Evolutionary conservation across 139 green algal species (phyloP).

Genomic region (Tetradesmus obliquus): DNA sequence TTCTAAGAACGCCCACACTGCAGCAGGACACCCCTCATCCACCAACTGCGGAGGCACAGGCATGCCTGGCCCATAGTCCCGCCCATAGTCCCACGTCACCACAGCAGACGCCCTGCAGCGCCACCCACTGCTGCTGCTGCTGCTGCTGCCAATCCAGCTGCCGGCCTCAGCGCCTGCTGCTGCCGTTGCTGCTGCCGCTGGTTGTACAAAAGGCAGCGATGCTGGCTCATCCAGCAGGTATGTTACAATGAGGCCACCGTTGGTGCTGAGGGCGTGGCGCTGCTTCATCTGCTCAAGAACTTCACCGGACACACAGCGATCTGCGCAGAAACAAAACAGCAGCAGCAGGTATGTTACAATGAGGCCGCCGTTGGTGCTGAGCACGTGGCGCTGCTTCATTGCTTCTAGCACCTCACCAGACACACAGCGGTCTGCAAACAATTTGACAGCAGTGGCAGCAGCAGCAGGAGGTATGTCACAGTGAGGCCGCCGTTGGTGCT

Average conservation of each 20-base stretch:
- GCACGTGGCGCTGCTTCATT: slow-evolving; percentile 50
- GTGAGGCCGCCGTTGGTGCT: background rate
- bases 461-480: slow-evolving; percentile 56
- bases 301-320: slow-evolving; percentile 80
- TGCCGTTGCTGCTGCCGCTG: background rate
- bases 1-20: slow-evolving; percentile 29
- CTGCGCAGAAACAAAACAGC: slow-evolving; percentile 68
- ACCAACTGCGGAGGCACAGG: slow-evolving; percentile 33
- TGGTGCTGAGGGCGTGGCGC: background rate
- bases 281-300: slow-evolving; percentile 70
- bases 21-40: slow-evolving; percentile 23
- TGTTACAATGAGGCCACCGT: slow-evolving; percentile 31
- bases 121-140: background rate
- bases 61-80: slow-evolving; percentile 28
- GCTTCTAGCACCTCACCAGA: slow-evolving; percentile 73
- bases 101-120: background rate
- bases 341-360: slow-evolving; percentile 40
- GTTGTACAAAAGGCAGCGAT: slow-evolving; percentile 10
- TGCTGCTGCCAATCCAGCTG: background rate
- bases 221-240: slow-evolving; percentile 44
- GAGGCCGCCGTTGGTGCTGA: slow-evolving; percentile 9
- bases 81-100: slow-evolving; percentile 22
- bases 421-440: slow-evolving; percentile 68
- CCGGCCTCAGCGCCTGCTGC: background rate
- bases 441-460: background rate